Percentiles rank a stretch among this genome's conserved stretches.
phyloP scores from a whole-genome alignment of 2,329 filamentous ascomycete species.

The Bipolaris zeicola region DNA sequence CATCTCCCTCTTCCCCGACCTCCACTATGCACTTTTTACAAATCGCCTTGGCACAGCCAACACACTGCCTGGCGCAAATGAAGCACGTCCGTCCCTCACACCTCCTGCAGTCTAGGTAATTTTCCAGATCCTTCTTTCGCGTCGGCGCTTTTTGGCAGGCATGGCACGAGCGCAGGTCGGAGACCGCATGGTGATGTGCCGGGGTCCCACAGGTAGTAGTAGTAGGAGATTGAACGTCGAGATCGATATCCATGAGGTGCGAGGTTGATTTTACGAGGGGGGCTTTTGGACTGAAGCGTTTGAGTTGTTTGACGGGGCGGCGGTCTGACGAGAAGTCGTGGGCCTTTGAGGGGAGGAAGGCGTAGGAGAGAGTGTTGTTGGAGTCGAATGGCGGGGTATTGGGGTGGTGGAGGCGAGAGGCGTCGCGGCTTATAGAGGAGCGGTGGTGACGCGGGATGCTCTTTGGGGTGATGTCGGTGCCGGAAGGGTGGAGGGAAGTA shows the following conservation, averaged over 20 bases:
- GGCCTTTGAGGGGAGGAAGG: constrained; percentile 10
- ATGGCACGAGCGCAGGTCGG: constrained; percentile 61
- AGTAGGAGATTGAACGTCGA: constrained; percentile 12
- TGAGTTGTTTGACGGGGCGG: constrained; percentile 42
- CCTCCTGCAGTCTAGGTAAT: constrained; percentile 67
- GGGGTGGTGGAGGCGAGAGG: constrained; percentile 18
- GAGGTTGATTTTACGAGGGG: constrained; percentile 36
- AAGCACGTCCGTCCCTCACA: constrained; percentile 69
- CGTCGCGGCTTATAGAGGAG: constrained; percentile 14
- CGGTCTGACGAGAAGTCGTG: constrained; percentile 23
- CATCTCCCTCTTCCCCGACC: constrained; percentile 66
- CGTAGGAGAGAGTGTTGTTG: constrained; percentile 22
- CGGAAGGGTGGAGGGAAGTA: not conserved
- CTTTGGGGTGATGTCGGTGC: constrained; percentile 11
- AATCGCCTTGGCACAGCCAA: constrained; percentile 56
- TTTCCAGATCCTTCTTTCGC: constrained; percentile 69
- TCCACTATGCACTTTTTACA: constrained; percentile 74
- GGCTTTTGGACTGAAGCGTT: constrained; percentile 31
- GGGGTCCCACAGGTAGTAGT: not conserved
- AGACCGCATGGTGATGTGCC: constrained; percentile 10
- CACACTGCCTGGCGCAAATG: constrained; percentile 70
- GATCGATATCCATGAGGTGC: constrained; percentile 42
- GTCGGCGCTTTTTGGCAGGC: constrained; percentile 70
- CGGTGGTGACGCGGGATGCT: constrained; percentile 18
- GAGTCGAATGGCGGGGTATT: constrained; percentile 20